Percentiles rank a stretch among this genome's conserved stretches.
Conservation (phyloP, 2,329 filamentous ascomycete genomes). For the Penicillium palitans region DNA sequence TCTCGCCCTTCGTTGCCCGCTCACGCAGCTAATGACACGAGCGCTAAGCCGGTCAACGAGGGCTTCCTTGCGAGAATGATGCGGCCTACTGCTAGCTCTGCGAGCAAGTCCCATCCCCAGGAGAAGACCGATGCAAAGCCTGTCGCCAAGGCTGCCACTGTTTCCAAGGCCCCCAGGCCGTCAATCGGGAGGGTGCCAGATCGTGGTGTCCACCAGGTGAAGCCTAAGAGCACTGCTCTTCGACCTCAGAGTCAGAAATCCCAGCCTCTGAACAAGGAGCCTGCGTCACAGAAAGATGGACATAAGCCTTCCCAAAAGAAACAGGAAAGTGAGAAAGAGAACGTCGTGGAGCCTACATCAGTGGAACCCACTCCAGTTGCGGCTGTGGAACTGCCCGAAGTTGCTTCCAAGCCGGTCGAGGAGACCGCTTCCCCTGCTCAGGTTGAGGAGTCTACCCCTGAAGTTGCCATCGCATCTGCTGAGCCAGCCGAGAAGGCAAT, state of each 20-base stretch:
- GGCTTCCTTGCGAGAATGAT: slow-evolving; percentile 54
- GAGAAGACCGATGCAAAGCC: slow-evolving; percentile 48
- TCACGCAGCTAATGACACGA: slow-evolving; percentile 32
- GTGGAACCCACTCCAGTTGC: slow-evolving; percentile 2
- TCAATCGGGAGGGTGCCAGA: slow-evolving; percentile 28
- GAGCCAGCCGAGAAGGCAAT: slow-evolving; percentile 5
- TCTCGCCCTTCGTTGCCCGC: slow-evolving; percentile 35
- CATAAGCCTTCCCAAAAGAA: slow-evolving; percentile 4
- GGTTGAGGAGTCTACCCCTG: neutral
- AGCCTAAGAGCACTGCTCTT: slow-evolving; percentile 19
- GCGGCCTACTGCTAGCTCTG: slow-evolving; percentile 53
- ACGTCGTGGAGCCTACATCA: slow-evolving; percentile 10
- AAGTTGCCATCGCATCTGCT: neutral
- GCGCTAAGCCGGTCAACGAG: slow-evolving; percentile 44
- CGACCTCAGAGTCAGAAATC: slow-evolving; percentile 26
- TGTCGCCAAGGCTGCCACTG: slow-evolving; percentile 34
- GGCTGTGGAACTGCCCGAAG: slow-evolving; percentile 10
- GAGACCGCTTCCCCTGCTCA: neutral
- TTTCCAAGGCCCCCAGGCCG: slow-evolving; percentile 24
- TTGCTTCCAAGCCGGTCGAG: neutral
- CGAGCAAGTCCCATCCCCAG: slow-evolving; percentile 50
- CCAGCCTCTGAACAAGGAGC: slow-evolving; percentile 16
- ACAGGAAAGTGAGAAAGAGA: slow-evolving; percentile 25
- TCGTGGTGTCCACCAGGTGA: slow-evolving; percentile 17
- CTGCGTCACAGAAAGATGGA: slow-evolving; percentile 4